Percentiles rank a stretch among this genome's conserved stretches.
phyloP scores from a whole-genome alignment of 192 early-diverging fungal genomes.

The Spizellomyces punctatus region DNA sequence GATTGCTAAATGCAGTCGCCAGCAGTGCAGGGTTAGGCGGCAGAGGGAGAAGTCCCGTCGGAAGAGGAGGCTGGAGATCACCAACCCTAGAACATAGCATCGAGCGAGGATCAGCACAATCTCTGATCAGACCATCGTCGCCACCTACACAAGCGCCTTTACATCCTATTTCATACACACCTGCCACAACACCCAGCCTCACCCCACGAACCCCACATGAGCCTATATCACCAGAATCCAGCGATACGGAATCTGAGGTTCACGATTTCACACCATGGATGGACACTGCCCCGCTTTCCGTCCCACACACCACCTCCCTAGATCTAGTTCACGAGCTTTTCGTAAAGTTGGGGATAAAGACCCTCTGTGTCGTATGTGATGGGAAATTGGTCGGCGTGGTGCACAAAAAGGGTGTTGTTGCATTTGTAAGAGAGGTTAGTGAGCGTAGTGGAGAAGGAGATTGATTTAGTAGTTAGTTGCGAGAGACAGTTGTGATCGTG shows the following conservation, averaged over 20 bases:
- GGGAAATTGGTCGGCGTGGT: conserved; percentile 81
- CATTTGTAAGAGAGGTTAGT: conserved; percentile 61
- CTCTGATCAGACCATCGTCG: not conserved
- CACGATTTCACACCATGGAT: conserved; percentile 46
- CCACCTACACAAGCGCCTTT: not conserved
- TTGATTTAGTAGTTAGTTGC: too few relatives aligned
- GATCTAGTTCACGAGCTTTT: conserved; percentile 86
- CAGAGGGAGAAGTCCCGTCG: too few relatives aligned
- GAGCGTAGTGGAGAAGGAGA: not conserved
- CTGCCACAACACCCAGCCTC: not conserved
- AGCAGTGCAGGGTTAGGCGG: too few relatives aligned
- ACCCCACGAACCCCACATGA: not conserved
- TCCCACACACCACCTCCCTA: conserved; percentile 75
- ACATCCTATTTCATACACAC: not conserved
- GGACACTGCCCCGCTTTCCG: conserved; percentile 74
- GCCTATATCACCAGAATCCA: too few relatives aligned
- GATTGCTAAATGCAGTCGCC: too few relatives aligned
- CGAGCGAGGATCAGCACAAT: too few relatives aligned
- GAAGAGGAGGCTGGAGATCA: too few relatives aligned
- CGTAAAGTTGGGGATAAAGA: conserved; percentile 78
- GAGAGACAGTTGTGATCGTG: too few relatives aligned
- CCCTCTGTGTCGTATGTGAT: conserved; percentile 72
- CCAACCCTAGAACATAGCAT: too few relatives aligned
- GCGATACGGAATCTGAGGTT: not conserved
- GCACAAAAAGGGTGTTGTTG: conserved; percentile 81